These are phyloP conservation scores for Dactylonectria macrodidyma DNA, from an alignment of 2,329 filamentous ascomycete genomes.

Conservation along the genomic window DNA sequence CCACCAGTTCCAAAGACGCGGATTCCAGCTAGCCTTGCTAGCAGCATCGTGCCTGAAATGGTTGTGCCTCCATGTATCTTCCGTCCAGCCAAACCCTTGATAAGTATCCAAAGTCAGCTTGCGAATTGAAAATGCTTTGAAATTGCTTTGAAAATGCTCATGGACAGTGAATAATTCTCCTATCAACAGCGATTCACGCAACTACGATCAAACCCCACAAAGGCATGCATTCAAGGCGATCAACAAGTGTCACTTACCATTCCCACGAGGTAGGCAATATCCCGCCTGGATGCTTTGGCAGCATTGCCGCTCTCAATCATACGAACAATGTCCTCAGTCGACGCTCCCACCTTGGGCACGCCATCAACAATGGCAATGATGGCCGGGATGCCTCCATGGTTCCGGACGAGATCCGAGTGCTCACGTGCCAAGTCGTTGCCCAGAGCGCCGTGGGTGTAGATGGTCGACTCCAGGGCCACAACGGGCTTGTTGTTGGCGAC, in stretches of 20 bases:
- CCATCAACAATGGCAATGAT: constrained; percentile 92
- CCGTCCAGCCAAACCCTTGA: constrained; percentile 62
- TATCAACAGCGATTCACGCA: background rate
- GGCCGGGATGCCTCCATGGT: constrained; percentile 87
- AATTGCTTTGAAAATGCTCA: background rate
- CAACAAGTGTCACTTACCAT: constrained; percentile 66
- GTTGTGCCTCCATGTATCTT: constrained; percentile 91
- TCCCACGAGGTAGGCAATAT: constrained; percentile 86
- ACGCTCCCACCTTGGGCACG: constrained; percentile 84
- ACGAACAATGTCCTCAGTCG: constrained; percentile 78
- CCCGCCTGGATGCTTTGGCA: constrained; percentile 88
- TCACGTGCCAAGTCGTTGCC: constrained; percentile 82
- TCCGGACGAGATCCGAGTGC: constrained; percentile 86
- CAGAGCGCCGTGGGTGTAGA: constrained; percentile 94
- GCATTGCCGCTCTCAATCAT: constrained; percentile 80
- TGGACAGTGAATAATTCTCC: background rate
- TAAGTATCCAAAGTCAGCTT: constrained; percentile 27
- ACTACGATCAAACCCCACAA: background rate
- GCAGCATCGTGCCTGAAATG: constrained; percentile 91
- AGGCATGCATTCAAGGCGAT: background rate
- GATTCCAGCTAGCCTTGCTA: constrained; percentile 89
- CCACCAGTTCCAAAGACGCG: constrained; percentile 95
- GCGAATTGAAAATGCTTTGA: constrained; percentile 6
- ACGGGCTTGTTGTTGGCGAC: constrained; percentile 83
- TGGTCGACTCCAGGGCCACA: constrained; percentile 94